Evolutionary conservation across 805 yeast species (phyloP), one percentile per base, ranked within the genome.

Genomic region (Cyberlindnera veronae): DNA sequence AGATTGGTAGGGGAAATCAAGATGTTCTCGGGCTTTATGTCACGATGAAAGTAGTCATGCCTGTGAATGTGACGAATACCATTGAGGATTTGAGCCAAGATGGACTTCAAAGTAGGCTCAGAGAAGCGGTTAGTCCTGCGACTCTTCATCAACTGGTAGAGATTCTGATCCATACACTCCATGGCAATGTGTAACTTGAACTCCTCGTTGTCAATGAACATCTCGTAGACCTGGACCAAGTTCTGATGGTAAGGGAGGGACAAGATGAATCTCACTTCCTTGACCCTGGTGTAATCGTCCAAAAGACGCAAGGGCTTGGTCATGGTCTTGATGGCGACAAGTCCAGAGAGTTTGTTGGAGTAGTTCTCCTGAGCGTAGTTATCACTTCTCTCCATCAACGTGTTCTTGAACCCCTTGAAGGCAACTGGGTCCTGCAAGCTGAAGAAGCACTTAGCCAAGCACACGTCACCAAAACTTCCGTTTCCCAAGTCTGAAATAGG

Each of bases 1-100:
- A 70, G 70, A 29, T 64, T 61, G 6, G 82, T 63, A 17, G 81
- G 77, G 27, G 80, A 69, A 5, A 90, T 77, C 50, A 91, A 72
- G 19, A 91, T 82, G 61, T 91, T 91, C 55, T 91, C 97, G 0
- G 99, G 98, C 62, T 91, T 91, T 35, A 91, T 72, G 67, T 91
- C 99, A 42, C 99, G 74, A 60, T 91, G 98, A 55, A 81, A 81
- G 55, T 71, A 86, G 10, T 75, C 74, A 51, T 71, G 66, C 20
- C 62, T 58, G 55, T 87, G 99, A 40, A 91, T 88, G 60, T 91
- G 97, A 41, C 78, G 74, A 21, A 90, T 71, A 4, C 93, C 99
- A 41, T 75, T 70, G 42, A 87, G 66, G 1, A 90, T 60, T 59
- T 90, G 97, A 10, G 80, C 63, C 34, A 84, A 60, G 32, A 88